Base-by-base conservation (phyloP, 1,284 basidiomycete genomes). In the Apiotrichum gamsii region DNA sequence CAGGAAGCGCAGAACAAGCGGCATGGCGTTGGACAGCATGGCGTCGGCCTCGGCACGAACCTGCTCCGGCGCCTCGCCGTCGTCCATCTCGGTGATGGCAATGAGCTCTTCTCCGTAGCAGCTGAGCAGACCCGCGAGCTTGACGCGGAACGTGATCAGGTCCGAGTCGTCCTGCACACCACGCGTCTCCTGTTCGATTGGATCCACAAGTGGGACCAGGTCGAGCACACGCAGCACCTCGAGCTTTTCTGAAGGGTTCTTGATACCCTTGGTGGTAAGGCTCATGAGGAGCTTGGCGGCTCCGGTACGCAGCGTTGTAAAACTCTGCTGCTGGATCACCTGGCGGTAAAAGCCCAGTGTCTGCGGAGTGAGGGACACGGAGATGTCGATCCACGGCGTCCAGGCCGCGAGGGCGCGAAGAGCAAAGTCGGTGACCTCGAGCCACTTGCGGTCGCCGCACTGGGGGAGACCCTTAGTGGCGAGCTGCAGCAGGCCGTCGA, bases 381-480 rank as follows among this genome's bases (percentile, higher is more conserved):
- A 88, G 63, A 99, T 93, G 67, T 99, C 96, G 61, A 98, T 87
- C 95, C 95, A 99, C 9, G 91, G 90, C 56, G 90, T 90, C 72
- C 96, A 98, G 34, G 91, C 89, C 10, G 84, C 87, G 63, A 95
- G 87, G 2, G 95, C 89, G 54, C 87, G 80, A 51, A 97, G 78
- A 14, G 90, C 87, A 80, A 86, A 84, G 61, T 93, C 88, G 0
- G 90, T 85, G 8, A 89, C 78, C 61, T 95, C 93, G 11, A 83
- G 74, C 49, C 83, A 82, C 31, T 79, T 60, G 9, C 43, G 77
- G 43, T 82, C 81, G 60, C 76, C 49, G 16, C 56, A 52, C 69
- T 76, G 76, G 47, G 82, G 83, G 36, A 83, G 77, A 23, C 81
- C 81, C 58, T 90, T 85, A 15, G 82, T 80, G 4, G 95, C 80